Percentiles rank a stretch among this genome's conserved stretches.
Conservation (phyloP, 1,139 yeast species). For the Yamadazyma dendronema region DNA sequence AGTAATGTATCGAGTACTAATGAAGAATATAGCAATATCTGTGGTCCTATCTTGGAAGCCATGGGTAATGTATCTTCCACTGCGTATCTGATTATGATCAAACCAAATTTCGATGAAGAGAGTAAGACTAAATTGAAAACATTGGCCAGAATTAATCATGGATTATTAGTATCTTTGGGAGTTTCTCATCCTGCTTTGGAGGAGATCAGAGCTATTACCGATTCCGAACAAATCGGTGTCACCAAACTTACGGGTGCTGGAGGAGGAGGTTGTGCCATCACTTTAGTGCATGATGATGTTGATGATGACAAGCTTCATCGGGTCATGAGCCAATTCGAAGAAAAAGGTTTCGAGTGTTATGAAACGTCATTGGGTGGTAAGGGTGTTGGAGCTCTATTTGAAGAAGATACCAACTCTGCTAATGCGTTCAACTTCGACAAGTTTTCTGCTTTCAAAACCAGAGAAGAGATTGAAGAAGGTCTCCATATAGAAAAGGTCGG, state of each 20-base stretch:
- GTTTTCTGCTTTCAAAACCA: conserved; percentile 35
- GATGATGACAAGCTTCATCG: conserved; percentile 27
- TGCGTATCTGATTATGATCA: conserved; percentile 61
- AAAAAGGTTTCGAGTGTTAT: conserved; percentile 70
- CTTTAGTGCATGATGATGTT: conserved; percentile 60
- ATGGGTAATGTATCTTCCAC: conserved; percentile 67
- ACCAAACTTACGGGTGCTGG: conserved; percentile 98
- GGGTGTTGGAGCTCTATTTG: conserved; percentile 65
- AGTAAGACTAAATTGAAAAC: conserved; percentile 53
- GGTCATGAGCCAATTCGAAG: conserved; percentile 36
- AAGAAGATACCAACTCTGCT: conserved; percentile 15
- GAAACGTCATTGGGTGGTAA: conserved; percentile 85
- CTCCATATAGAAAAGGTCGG: conserved; percentile 41
- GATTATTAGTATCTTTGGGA: conserved; percentile 78
- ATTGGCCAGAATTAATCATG: conserved; percentile 83
- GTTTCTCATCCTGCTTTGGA: conserved; percentile 93
- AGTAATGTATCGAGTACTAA: conserved; percentile 66
- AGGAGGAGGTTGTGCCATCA: conserved; percentile 98
- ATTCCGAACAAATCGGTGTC: conserved; percentile 65
- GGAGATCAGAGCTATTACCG: conserved; percentile 61
- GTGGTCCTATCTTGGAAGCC: conserved; percentile 62
- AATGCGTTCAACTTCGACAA: conserved; percentile 29
- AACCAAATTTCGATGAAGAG: conserved; percentile 46
- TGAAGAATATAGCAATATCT: conserved; percentile 51
- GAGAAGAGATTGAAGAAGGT: conserved; percentile 47